phyloP scores from a whole-genome alignment of 768 basidiomycete genomes.

The Lactarius sanguifluus region DNA sequence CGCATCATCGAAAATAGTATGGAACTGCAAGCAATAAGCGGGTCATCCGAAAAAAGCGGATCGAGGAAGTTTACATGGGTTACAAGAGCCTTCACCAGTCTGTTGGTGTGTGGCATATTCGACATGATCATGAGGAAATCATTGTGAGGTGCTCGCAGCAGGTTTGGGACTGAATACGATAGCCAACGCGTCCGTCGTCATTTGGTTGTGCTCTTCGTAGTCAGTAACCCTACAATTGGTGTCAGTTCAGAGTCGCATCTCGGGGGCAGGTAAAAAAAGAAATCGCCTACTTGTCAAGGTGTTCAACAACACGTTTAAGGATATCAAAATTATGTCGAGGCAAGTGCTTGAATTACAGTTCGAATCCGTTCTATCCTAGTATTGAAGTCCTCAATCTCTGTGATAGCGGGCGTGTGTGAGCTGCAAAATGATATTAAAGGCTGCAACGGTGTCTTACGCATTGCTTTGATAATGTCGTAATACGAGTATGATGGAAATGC shows the following conservation, averaged over 20 bases:
- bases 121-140: constrained; percentile 75
- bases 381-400: constrained; percentile 71
- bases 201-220: constrained; percentile 85
- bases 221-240: constrained; percentile 65
- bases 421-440: neutral
- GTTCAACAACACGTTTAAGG: constrained; percentile 76
- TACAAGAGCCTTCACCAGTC: constrained; percentile 49
- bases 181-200: constrained; percentile 82
- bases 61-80: constrained; percentile 67
- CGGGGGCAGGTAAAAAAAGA: neutral
- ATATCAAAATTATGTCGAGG: constrained; percentile 76
- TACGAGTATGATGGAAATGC: constrained; percentile 72
- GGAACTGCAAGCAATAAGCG: constrained; percentile 44
- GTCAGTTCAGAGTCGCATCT: neutral
- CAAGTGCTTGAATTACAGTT: constrained; percentile 64
- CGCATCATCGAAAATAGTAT: constrained; percentile 67
- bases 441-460: constrained; percentile 45
- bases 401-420: constrained; percentile 8
- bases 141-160: constrained; percentile 74
- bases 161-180: constrained; percentile 86
- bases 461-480: constrained; percentile 65
- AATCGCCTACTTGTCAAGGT: constrained; percentile 65
- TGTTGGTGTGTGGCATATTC: constrained; percentile 53
- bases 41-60: neutral
- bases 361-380: constrained; percentile 64